phyloP scores from a whole-genome alignment of 2,329 filamentous ascomycete species.

The Colletotrichum siamense region DNA sequence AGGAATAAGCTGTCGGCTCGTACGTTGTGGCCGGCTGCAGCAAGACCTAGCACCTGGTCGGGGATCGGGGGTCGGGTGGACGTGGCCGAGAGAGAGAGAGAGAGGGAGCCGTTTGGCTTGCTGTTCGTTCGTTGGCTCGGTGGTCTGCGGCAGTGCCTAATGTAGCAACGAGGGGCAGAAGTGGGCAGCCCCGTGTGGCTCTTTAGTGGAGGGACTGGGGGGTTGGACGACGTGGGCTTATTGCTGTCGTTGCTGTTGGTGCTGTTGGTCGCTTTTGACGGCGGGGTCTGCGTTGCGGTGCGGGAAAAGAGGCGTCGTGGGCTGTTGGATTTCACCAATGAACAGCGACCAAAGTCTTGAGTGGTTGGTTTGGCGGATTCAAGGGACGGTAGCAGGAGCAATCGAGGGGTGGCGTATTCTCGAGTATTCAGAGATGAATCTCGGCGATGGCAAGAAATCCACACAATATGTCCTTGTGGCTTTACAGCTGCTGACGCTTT shows the following conservation, averaged over 20 bases:
- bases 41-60: not conserved
- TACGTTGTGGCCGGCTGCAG: not conserved
- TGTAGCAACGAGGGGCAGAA: constrained; percentile 22
- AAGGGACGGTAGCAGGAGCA: not conserved
- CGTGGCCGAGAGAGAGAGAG: constrained; percentile 6
- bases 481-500: not conserved
- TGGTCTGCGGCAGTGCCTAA: constrained; percentile 13
- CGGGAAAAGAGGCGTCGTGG: not conserved
- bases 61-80: constrained; percentile 6
- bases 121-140: constrained; percentile 18
- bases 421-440: not conserved
- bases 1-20: not conserved
- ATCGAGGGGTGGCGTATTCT: not conserved
- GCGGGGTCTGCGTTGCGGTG: not conserved
- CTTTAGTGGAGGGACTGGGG: not conserved
- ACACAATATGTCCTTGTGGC: not conserved
- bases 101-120: not conserved
- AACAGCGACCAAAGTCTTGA: not conserved
- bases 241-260: not conserved
- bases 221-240: not conserved
- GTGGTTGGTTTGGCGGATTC: not conserved
- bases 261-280: not conserved
- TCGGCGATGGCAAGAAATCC: not conserved
- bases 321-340: not conserved
- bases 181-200: constrained; percentile 1